phyloP scores from a whole-genome alignment of 768 basidiomycete species.

The Hericium rajendrae region DNA sequence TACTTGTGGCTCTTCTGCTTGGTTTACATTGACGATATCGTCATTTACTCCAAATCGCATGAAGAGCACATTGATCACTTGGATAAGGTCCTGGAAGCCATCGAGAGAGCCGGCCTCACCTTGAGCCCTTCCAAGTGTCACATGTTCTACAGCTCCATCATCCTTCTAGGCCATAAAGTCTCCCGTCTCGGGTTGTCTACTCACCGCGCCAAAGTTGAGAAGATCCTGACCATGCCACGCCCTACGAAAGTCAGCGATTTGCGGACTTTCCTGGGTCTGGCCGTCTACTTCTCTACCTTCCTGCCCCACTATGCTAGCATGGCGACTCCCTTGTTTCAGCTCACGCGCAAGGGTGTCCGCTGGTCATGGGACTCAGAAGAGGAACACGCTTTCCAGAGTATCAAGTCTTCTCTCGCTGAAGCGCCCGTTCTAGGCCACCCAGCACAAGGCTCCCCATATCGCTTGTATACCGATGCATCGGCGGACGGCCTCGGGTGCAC shows the following conservation, averaged over 20 bases:
- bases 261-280: conserved; percentile 24
- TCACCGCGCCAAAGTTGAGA: conserved; percentile 27
- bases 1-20: conserved; percentile 6
- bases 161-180: conserved; percentile 10
- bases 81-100: conserved; percentile 22
- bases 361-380: conserved; percentile 20
- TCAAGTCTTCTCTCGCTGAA: conserved; percentile 21
- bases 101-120: conserved; percentile 13
- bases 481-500: conserved; percentile 12
- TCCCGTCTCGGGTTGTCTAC: conserved; percentile 15
- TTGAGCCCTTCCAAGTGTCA: conserved; percentile 21
- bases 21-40: conserved; percentile 12
- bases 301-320: conserved; percentile 28
- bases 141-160: conserved; percentile 17
- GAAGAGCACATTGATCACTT: conserved; percentile 16
- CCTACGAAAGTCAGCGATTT: conserved; percentile 7
- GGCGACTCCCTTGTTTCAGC: conserved; percentile 23
- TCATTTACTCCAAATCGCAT: conserved; percentile 5
- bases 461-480: conserved; percentile 27
- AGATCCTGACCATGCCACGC: conserved; percentile 20
- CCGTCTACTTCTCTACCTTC: conserved; percentile 28
- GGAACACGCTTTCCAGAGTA: conserved; percentile 19
- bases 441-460: conserved; percentile 21
- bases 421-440: conserved; percentile 27
- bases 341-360: conserved; percentile 6